Evolutionary conservation across 106 monocot species (phyloP).

Genomic region (Posidonia australis): DNA sequence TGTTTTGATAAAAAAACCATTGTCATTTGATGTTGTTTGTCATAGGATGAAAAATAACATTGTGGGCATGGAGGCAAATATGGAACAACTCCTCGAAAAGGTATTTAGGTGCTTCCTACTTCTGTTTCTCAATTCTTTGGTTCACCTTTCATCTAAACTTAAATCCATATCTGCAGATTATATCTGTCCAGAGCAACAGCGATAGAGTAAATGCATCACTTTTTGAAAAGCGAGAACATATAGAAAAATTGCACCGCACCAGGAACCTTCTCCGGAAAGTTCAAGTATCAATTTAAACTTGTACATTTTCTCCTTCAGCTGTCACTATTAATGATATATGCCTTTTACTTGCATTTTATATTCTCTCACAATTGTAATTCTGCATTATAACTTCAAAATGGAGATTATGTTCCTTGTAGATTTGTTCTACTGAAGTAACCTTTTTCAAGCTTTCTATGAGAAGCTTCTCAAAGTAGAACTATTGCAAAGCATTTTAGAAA

Average conservation of each 20-base stretch:
- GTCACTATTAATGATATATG: neutral
- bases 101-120: conserved; percentile 14
- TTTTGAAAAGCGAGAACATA: conserved; percentile 90
- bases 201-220: conserved; percentile 81
- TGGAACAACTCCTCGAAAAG: conserved; percentile 97
- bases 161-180: conserved; percentile 41
- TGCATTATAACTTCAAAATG: neutral
- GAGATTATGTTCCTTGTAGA: neutral
- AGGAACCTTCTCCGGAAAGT: conserved; percentile 86
- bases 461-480: too few relatives aligned
- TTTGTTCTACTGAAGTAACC: neutral
- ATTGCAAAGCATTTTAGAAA: too few relatives aligned
- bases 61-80: conserved; percentile 88
- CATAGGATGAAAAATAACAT: conserved; percentile 97
- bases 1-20: neutral
- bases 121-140: neutral
- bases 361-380: neutral
- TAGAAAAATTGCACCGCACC: conserved; percentile 87
- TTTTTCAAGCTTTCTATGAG: too few relatives aligned
- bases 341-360: neutral
- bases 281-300: conserved; percentile 43
- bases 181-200: conserved; percentile 88
- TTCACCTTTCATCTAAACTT: neutral
- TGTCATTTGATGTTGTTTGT: neutral
- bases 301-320: neutral